Conservation (phyloP, 208 protist genomes). For the Trichomonas tenax region DNA sequence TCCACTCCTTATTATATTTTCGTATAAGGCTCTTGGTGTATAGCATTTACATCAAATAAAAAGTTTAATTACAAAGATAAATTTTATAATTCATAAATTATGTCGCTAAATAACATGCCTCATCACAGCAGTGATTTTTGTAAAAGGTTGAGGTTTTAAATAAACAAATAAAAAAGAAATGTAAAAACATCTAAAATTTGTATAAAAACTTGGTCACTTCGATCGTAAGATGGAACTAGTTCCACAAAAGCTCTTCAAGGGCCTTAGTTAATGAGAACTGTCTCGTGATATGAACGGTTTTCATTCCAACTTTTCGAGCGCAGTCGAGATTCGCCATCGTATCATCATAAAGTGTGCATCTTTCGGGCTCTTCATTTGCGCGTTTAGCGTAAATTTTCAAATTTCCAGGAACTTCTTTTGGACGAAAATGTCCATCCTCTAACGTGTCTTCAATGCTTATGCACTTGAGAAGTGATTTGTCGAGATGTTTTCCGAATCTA, state of each 20-base stretch:
- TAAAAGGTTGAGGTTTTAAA: too few species aligned
- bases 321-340: background rate
- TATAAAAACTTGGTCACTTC: too few species aligned
- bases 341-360: background rate
- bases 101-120: too few species aligned
- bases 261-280: background rate
- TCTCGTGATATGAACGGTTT: background rate
- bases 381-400: background rate
- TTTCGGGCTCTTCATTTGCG: background rate
- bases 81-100: too few species aligned
- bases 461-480: background rate
- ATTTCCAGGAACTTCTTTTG: background rate
- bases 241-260: background rate
- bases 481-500: background rate
- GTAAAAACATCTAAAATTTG: too few species aligned
- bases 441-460: background rate
- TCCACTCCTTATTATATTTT: too few species aligned
- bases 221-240: too few species aligned
- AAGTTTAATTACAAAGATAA: too few species aligned
- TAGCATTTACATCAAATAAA: too few species aligned
- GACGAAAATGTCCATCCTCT: background rate
- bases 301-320: background rate
- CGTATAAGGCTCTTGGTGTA: too few species aligned
- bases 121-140: too few species aligned
- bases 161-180: too few species aligned